phyloP scores from a whole-genome alignment of 1,284 basidiomycete species.

The Ceratobasidium sp. region DNA sequence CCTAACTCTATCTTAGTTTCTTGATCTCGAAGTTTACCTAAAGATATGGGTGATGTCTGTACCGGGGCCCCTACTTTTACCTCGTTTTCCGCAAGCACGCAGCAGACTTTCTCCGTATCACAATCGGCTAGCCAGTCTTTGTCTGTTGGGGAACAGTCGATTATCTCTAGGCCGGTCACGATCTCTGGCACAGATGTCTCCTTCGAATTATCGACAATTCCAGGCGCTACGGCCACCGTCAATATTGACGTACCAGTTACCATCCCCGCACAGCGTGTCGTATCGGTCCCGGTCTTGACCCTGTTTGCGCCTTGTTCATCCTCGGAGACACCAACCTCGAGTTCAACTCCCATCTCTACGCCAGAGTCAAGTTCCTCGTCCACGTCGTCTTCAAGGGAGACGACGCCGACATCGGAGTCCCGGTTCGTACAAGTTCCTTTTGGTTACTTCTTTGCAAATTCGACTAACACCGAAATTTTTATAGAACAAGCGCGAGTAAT shows the following conservation, averaged over 20 bases:
- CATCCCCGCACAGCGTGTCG: conserved; percentile 6
- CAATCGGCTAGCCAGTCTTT: conserved; percentile 12
- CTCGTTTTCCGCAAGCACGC: conserved; percentile 27
- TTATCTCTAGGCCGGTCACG: not conserved
- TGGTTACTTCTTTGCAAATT: not conserved
- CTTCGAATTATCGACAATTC: not conserved
- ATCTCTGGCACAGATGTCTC: conserved; percentile 2
- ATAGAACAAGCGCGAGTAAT: not conserved
- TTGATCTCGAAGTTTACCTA: conserved; percentile 8
- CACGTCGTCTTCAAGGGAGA: not conserved
- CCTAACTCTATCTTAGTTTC: not conserved
- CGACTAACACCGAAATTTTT: not conserved
- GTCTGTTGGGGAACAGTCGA: not conserved
- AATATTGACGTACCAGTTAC: conserved; percentile 8
- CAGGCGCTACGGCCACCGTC: conserved; percentile 27
- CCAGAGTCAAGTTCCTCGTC: not conserved
- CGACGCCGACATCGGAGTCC: conserved; percentile 21
- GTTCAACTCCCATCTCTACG: not conserved
- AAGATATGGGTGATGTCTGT: conserved; percentile 28
- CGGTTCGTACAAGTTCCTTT: conserved; percentile 18
- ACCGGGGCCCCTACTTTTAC: conserved; percentile 29
- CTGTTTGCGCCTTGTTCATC: conserved; percentile 37
- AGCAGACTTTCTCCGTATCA: conserved; percentile 23
- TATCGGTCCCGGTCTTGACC: conserved; percentile 29
- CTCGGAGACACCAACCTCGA: conserved; percentile 4